Base-by-base conservation (phyloP, 2,329 filamentous ascomycete species). In the Ascosphaera aggregata region DNA sequence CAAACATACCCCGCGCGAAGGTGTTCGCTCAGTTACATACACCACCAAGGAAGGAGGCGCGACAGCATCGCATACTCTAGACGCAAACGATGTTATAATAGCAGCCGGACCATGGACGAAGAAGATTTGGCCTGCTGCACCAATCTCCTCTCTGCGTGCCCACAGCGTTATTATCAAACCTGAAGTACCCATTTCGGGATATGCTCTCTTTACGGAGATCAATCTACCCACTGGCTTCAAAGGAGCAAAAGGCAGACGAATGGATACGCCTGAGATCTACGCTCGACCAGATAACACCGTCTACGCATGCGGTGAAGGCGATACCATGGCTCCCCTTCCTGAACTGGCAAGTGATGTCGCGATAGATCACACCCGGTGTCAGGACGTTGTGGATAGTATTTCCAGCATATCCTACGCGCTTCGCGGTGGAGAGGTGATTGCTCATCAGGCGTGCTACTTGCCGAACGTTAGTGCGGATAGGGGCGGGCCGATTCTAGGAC, bases 231-330 rank as follows among this genome's bases (percentile, higher is more conserved):
- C 59, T 11, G 67, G 71, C 43, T 82, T 75, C 53, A 41, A 53
- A 53, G 56, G 42, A 53, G 49, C 46, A 67, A 51, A 63, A 60
- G 64, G 3, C 47, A 65, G 42, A 67, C 73, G 19, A 68, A 32
- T 68, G 15, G 81, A 82, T 9, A 75, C 81, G 18, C 89, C 89
- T 0, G 89, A 98, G 56, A 89, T 95, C 44, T 98, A 98, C 54
- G 80, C 89, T 1, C 69, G 89, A 3, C 85, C 85, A 0, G 78
- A 82, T 53, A 71, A 78, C 40, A 85, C 93, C 53, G 77, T 93
- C 9, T 98, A 98, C 55, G 85, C 82, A 1, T 98, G 89, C 52
- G 89, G 84, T 35, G 85, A 94, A 50, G 81, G 82, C 17, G 89
- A 98, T 52, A 67, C 68, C 1, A 55, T 65, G 2, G 67, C 81